Conservation (phyloP, 177 flowering plant genomes). For the Tripterygium wilfordii region DNA sequence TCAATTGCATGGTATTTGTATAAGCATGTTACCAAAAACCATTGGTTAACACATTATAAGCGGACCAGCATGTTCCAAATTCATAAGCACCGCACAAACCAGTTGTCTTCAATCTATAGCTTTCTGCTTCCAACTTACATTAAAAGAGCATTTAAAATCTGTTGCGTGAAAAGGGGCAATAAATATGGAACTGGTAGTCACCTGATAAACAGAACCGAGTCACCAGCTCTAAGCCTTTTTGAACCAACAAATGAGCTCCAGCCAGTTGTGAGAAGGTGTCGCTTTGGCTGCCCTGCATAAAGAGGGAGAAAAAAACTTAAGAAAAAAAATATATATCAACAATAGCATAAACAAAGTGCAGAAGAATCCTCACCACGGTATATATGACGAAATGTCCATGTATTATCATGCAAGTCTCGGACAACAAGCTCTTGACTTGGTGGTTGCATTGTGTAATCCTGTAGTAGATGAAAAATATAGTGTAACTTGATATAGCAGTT, state of each 20-base stretch:
- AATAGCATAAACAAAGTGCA: background rate
- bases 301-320: slow-evolving; percentile 15
- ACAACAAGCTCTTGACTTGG: slow-evolving; percentile 97
- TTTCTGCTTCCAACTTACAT: too few relatives aligned
- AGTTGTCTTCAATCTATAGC: too few relatives aligned
- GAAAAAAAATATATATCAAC: slow-evolving; percentile 48
- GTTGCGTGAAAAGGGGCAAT: too few relatives aligned
- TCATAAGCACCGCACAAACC: too few relatives aligned
- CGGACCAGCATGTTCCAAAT: too few relatives aligned
- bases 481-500: background rate
- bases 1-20: too few relatives aligned
- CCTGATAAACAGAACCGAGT: slow-evolving; percentile 76
- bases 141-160: too few relatives aligned
- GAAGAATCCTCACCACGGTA: slow-evolving; percentile 68
- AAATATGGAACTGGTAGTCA: slow-evolving; percentile 63
- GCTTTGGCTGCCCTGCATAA: slow-evolving; percentile 83
- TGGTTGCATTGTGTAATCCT: slow-evolving; percentile 97
- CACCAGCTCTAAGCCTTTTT: slow-evolving; percentile 84
- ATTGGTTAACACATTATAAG: too few relatives aligned
- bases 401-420: slow-evolving; percentile 87
- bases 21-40: too few relatives aligned
- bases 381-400: slow-evolving; percentile 98
- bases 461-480: background rate
- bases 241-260: slow-evolving; percentile 92
- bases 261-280: slow-evolving; percentile 92